Evolutionary conservation across 768 basidiomycete species (phyloP).

Genomic region (Mycena filopes): DNA sequence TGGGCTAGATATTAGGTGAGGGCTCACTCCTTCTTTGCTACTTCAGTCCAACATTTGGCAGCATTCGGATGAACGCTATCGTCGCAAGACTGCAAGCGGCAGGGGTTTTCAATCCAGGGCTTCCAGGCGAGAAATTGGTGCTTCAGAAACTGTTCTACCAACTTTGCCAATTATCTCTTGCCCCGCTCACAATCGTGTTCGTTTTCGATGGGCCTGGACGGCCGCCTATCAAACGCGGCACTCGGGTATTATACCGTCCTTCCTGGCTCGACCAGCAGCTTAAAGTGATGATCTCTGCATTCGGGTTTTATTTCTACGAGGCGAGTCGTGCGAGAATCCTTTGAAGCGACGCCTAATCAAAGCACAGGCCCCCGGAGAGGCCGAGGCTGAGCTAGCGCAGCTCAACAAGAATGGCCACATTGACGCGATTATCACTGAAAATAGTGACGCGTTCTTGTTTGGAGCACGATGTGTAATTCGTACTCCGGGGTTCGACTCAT

Average conservation of each 20-base stretch:
- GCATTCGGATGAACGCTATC: background rate
- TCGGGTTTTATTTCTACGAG: conserved; percentile 5
- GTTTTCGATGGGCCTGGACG: background rate
- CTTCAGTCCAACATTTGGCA: background rate
- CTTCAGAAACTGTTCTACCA: background rate
- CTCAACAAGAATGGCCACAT: too few relatives aligned
- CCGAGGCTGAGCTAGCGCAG: too few relatives aligned
- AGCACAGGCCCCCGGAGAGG: too few relatives aligned
- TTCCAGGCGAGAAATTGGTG: background rate
- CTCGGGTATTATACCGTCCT: background rate
- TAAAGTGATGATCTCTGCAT: conserved; percentile 1
- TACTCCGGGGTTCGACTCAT: background rate
- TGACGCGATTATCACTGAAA: background rate
- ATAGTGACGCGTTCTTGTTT: background rate
- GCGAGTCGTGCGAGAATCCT: background rate
- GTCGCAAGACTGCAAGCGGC: background rate
- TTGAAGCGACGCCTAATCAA: too few relatives aligned
- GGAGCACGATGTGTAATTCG: background rate
- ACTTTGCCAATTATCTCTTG: background rate
- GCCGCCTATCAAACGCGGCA: conserved; percentile 9
- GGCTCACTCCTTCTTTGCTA: too few relatives aligned
- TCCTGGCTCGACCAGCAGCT: background rate
- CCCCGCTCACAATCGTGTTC: conserved; percentile 1
- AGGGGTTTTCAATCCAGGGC: background rate
- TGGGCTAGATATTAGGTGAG: conserved; percentile 8